These are phyloP conservation scores for Exophiala alcalophila DNA, from an alignment of 2,329 filamentous ascomycete species.

Conservation along the genomic window DNA sequence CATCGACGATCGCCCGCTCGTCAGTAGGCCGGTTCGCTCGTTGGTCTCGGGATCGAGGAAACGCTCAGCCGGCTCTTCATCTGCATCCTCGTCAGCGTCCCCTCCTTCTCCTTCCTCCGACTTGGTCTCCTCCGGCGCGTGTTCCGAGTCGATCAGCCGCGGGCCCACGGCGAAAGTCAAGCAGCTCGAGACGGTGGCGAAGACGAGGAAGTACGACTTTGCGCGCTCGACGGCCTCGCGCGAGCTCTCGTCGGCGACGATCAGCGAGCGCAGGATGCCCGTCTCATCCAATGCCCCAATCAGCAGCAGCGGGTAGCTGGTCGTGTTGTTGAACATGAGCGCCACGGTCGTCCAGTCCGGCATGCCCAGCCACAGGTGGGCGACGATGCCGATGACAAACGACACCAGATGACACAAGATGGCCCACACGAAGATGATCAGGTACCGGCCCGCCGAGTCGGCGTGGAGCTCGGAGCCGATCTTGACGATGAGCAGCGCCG, in stretches of 20 bases:
- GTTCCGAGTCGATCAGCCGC: slow-evolving; percentile 53
- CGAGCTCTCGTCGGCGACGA: slow-evolving; percentile 43
- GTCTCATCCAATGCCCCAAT: slow-evolving; percentile 54
- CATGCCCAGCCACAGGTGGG: slow-evolving; percentile 48
- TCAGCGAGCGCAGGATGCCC: slow-evolving; percentile 54
- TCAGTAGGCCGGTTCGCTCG: slow-evolving; percentile 18
- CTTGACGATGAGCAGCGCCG: slow-evolving; percentile 53
- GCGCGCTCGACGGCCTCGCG: slow-evolving; percentile 55
- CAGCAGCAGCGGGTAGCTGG: slow-evolving; percentile 52
- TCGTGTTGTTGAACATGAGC: slow-evolving; percentile 58
- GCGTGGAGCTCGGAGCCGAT: slow-evolving; percentile 51
- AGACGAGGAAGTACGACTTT: slow-evolving; percentile 65
- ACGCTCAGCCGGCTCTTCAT: slow-evolving; percentile 6
- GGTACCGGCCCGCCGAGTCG: slow-evolving; percentile 48
- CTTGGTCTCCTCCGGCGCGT: slow-evolving; percentile 32
- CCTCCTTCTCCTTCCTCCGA: slow-evolving; percentile 34
- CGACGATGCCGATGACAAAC: slow-evolving; percentile 45
- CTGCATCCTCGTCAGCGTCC: slow-evolving; percentile 39
- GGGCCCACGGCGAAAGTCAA: slow-evolving; percentile 64
- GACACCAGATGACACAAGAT: slow-evolving; percentile 50
- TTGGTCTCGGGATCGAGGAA: slow-evolving; percentile 24
- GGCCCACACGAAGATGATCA: slow-evolving; percentile 53
- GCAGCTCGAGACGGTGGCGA: slow-evolving; percentile 61
- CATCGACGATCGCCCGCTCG: slow-evolving; percentile 5
- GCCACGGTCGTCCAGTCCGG: slow-evolving; percentile 55